phyloP scores from a whole-genome alignment of 805 yeast genomes.

The Metschnikowia kunwiensis region DNA sequence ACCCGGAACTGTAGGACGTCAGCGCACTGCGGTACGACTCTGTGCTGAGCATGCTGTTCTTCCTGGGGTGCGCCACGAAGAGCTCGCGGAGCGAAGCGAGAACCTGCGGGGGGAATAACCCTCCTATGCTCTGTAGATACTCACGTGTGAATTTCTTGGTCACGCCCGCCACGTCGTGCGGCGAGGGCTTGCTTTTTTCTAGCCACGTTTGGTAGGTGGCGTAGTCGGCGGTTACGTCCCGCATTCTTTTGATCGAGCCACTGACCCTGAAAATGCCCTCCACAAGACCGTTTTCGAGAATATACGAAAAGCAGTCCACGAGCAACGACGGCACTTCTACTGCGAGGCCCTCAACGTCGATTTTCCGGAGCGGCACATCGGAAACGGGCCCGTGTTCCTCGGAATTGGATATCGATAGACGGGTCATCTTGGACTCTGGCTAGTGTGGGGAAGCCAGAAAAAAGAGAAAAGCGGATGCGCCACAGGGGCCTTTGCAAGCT shows the following conservation, averaged over 20 bases:
- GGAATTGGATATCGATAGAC: no score
- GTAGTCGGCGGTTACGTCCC: constrained; percentile 20
- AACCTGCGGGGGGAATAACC: constrained; percentile 11
- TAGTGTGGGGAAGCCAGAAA: no score
- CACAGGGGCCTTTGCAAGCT: no score
- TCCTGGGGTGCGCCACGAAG: constrained; percentile 6
- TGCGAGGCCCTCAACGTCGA: constrained; percentile 5
- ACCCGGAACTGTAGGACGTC: constrained; percentile 11
- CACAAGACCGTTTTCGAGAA: constrained; percentile 18
- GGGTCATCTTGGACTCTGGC: no score
- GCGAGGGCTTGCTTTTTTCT: constrained; percentile 13
- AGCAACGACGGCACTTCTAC: constrained; percentile 16
- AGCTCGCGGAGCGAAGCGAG: constrained; percentile 9
- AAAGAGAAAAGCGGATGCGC: no score
- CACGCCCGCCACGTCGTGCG: constrained; percentile 30
- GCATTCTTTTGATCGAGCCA: constrained; percentile 28
- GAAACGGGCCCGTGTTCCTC: not conserved
- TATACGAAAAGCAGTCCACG: constrained; percentile 20
- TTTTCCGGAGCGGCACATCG: constrained; percentile 3
- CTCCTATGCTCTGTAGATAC: constrained; percentile 15
- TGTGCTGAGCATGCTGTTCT: constrained; percentile 7
- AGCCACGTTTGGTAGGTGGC: constrained; percentile 21
- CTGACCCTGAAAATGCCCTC: constrained; percentile 33
- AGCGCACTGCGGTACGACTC: constrained; percentile 12
- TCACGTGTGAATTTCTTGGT: constrained; percentile 23